Evolutionary conservation across 2,329 filamentous ascomycete species (phyloP), one percentile per base, ranked within the genome.

Genomic region (Magnaporthales sp.): DNA sequence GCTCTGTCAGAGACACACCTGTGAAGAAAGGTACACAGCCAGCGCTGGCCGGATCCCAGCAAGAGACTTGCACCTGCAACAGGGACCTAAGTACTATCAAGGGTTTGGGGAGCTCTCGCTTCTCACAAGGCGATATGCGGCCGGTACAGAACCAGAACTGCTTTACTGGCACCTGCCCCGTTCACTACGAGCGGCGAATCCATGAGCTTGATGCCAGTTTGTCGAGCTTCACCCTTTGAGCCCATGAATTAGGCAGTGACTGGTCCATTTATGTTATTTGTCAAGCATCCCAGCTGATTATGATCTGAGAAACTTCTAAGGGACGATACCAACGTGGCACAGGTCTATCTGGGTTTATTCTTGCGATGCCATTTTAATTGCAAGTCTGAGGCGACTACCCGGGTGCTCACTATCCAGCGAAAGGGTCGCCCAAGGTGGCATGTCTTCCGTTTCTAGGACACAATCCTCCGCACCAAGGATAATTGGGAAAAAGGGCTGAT

Each of bases 81-180:
- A 60, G 22, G 27, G 46, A 22, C 51, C 31, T 26, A 11, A 63
- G 19, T 7, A 38, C 24, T 13, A 15, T 32, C 19, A 65, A 65
- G 63, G 63, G 63, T 24, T 29, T 65, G 26, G 51, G 51, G 7
- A 13, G 54, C 19, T 65, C 63, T 13, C 63, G 63, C 46, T 65
- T 65, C 30, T 51, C 63, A 2, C 27, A 5, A 10, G 19, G 11
- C 13, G 30, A 13, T 22, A 22, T 9, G 13, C 19, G n/a, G 29
- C 46, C 54, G 13, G 29, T 38, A 22, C 19, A 9, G 46, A 60
- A n/a, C 51, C n/a, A 60, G 46, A 60, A 56, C 30, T 51, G 19
- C 29, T 60, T 65, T 30, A 65, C 63, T 1, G 63, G 63, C 30
- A 29, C 51, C 27, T 65, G 63, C n/a, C 63, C 63, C 3, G 63